Percentiles rank a stretch among this genome's conserved stretches.
These are phyloP conservation scores for Melampsora americana DNA, from an alignment of 1,284 basidiomycete species.

Conservation along the genomic window DNA sequence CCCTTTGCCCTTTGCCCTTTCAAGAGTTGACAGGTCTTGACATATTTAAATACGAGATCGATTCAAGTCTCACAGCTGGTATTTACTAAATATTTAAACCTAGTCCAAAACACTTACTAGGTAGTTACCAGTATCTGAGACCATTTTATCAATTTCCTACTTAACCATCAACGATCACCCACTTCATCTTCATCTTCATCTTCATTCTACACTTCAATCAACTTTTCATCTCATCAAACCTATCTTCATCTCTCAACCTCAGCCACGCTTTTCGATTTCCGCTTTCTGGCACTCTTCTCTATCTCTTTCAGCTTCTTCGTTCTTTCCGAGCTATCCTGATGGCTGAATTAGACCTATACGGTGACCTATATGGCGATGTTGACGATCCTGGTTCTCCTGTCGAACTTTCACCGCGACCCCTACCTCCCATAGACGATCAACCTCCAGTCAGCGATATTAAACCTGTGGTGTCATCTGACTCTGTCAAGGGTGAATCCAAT, in stretches of 20 bases:
- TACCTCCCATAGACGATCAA: not conserved
- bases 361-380: conserved; percentile 42
- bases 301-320: not conserved
- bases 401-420: conserved; percentile 19
- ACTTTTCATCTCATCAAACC: not conserved
- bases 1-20: no score
- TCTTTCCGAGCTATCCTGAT: conserved; percentile 1
- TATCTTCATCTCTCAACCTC: not conserved
- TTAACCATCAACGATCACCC: not conserved
- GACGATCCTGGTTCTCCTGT: conserved; percentile 38
- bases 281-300: not conserved
- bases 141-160: no score
- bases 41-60: no score
- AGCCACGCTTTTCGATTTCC: not conserved
- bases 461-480: not conserved
- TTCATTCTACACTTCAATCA: not conserved
- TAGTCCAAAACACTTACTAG: no score
- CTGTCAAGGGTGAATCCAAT: not conserved
- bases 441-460: not conserved
- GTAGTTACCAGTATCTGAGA: no score
- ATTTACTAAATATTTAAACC: no score
- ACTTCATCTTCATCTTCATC: not conserved
- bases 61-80: no score
- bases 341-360: conserved; percentile 44
- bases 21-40: no score